Conservation (phyloP, 371 early-diverging fungal genomes). For the Sporodiniella umbellata region DNA sequence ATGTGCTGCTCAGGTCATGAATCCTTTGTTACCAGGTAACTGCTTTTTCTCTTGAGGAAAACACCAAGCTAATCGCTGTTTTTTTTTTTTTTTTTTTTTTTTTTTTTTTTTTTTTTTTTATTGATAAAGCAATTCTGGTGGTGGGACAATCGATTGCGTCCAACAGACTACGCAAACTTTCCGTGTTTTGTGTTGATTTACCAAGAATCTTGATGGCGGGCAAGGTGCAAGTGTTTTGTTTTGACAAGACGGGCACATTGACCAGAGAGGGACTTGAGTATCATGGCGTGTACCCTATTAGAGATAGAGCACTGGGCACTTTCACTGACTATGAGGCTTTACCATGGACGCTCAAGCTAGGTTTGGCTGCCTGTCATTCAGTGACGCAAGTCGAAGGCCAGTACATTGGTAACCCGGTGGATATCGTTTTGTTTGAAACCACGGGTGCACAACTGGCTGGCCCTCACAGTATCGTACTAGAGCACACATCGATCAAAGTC, state of each 20-base stretch:
- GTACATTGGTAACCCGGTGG: conserved; percentile 84
- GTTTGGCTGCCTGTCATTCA: conserved; percentile 74
- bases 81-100: too few species aligned
- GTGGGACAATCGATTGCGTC: conserved; percentile 81
- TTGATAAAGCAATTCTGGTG: conserved; percentile 73
- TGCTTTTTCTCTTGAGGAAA: not conserved
- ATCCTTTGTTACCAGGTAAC: conserved; percentile 53
- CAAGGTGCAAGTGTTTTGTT: conserved; percentile 88
- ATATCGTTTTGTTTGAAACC: conserved; percentile 78
- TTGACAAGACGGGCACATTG: conserved; percentile 61
- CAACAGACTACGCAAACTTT: conserved; percentile 53
- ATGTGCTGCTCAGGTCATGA: conserved; percentile 68
- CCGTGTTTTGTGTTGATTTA: conserved; percentile 73
- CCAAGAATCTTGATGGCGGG: conserved; percentile 83
- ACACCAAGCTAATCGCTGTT: too few species aligned
- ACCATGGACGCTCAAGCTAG: conserved; percentile 35
- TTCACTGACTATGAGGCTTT: not conserved
- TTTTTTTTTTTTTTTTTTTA: not conserved
- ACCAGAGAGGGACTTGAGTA: conserved; percentile 59
- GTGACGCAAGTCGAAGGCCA: conserved; percentile 56
- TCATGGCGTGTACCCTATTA: conserved; percentile 31
- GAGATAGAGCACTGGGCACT: not conserved
- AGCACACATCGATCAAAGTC: conserved; percentile 13
- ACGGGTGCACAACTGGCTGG: conserved; percentile 30
- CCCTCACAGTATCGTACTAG: not conserved